Base-by-base conservation (phyloP, 495 filamentous ascomycete species). In the Aspergillus haitiensis region DNA sequence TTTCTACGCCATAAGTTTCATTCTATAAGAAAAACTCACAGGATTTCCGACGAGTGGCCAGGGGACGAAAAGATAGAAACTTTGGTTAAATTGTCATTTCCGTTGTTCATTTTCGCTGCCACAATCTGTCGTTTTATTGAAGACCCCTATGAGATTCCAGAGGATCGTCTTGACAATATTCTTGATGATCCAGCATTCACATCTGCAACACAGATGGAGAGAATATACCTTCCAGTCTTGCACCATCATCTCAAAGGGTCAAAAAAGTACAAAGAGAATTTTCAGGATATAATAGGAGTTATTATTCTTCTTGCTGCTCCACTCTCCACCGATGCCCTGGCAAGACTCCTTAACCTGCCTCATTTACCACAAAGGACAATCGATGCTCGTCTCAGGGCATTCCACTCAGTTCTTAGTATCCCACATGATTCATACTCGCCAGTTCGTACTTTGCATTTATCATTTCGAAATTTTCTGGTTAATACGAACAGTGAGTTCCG, bases 11-110 rank as follows among this genome's bases (percentile, higher is more conserved):
- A 64, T 7, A 27, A 61, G 39, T 27, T 74, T 27, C 8, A 21
- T 72, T 15, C 9, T 31, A 12, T 40, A 53, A 8, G 65, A 66
- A 27, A 48, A 12, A 13, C 56, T 18, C 36, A 18, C 13, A 7
- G 21, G 1, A 13, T 64, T 2, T 11, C 51, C 27, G 1, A 18
- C 9, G 51, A 63, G 12, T 83, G 80, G 79, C 80, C 79, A 0
- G 66, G 69, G 6, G 18, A 63, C 13, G 45, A 61, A 6, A 53
- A 6, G 10, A 54, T 61, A 6, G 6, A 59, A 35, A 49, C 49
- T 0, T 40, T 70, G 32, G 57, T 64, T 1, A 36, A n/a, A 10
- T 58, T 64, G 53, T 44, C 63, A 13, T 37, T 67, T 36, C 65
- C 68, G 5, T 42, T 72, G 9, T 72, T 72, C 49, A 73, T 73